Conservation (phyloP, 129 eudicot genomes). For the Solidago caesia region DNA sequence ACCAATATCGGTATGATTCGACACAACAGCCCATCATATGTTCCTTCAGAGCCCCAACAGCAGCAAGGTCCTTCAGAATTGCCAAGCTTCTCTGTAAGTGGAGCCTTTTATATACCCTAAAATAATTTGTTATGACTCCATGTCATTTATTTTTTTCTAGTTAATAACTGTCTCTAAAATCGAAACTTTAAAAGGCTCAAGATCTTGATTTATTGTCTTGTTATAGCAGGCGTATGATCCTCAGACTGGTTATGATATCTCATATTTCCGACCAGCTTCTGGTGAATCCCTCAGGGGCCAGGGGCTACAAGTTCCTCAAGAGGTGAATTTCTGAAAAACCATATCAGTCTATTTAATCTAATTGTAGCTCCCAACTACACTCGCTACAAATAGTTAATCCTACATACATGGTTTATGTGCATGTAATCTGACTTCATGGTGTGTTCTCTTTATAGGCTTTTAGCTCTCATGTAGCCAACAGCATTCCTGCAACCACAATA, state of each 20-base stretch:
- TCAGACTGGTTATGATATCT: constrained; percentile 67
- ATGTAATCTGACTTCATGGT: constrained; percentile 5
- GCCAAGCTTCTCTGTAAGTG: constrained; percentile 80
- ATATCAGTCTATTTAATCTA: too few relatives aligned
- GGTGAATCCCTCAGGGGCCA: constrained; percentile 66
- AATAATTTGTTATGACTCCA: neutral
- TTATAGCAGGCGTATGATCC: constrained; percentile 71
- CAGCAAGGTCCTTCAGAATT: constrained; percentile 60
- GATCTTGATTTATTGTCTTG: constrained; percentile 20
- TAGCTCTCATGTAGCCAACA: constrained; percentile 52
- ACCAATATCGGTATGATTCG: constrained; percentile 59
- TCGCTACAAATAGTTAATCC: too few relatives aligned
- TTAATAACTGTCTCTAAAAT: neutral
- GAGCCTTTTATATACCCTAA: neutral
- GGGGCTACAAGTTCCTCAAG: constrained; percentile 67
- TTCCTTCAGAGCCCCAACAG: constrained; percentile 56
- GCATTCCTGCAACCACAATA: constrained; percentile 57
- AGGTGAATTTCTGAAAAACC: constrained; percentile 43
- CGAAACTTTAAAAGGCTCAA: neutral
- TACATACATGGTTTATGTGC: neutral
- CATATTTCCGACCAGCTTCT: constrained; percentile 66
- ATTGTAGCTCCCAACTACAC: too few relatives aligned
- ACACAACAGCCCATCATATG: constrained; percentile 48
- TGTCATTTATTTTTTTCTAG: neutral
- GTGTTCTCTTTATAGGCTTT: constrained; percentile 48